Conservation (phyloP, 768 basidiomycete genomes). For the Nidularia sp. region DNA sequence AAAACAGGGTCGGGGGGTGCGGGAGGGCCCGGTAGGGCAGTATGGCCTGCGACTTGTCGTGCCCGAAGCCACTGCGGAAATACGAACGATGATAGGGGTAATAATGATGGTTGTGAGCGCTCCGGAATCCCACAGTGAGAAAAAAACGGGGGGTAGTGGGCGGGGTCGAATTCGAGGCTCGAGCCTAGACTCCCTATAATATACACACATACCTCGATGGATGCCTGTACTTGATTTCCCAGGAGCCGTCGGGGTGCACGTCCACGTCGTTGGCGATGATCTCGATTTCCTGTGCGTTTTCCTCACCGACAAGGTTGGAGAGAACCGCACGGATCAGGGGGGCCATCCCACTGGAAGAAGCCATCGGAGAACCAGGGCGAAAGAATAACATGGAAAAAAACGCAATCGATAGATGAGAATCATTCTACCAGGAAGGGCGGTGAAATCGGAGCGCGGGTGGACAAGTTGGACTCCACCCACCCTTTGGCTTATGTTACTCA, state of each 20-base stretch:
- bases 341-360: not conserved
- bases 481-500: constrained; percentile 16
- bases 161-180: too few species aligned
- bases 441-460: too few species aligned
- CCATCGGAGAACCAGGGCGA: not conserved
- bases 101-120: not conserved
- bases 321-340: constrained; percentile 81
- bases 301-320: constrained; percentile 72
- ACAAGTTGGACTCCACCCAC: too few species aligned
- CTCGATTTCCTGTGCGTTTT: constrained; percentile 71
- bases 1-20: constrained; percentile 80
- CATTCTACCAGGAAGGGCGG: too few species aligned
- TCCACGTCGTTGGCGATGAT: constrained; percentile 93
- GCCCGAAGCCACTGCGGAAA: constrained; percentile 69
- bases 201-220: constrained; percentile 64
- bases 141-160: too few species aligned
- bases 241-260: constrained; percentile 58
- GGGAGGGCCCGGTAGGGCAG: constrained; percentile 77
- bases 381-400: too few species aligned
- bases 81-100: not conserved
- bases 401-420: too few species aligned
- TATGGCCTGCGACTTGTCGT: constrained; percentile 96
- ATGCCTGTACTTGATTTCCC: constrained; percentile 86
- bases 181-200: not conserved
- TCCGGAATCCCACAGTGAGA: too few species aligned